Evolutionary conservation across 257 asterid species (phyloP).

Genomic region (Ballota nigra): DNA sequence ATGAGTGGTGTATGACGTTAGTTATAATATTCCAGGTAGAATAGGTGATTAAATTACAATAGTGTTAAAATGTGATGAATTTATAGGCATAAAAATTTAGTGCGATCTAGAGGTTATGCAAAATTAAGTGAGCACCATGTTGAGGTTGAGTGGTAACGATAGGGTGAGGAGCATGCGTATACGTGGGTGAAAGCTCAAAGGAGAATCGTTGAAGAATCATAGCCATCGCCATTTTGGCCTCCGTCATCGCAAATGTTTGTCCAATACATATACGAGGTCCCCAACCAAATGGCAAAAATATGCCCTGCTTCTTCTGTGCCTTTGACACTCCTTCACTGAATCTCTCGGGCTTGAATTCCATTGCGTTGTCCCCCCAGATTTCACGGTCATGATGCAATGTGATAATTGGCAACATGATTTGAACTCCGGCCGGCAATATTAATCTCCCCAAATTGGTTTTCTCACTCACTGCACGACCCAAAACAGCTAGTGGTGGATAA

Average conservation of each 20-base stretch:
- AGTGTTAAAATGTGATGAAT: too few species aligned
- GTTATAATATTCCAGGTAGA: too few species aligned
- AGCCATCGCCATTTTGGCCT: constrained; percentile 35
- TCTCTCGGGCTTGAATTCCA: constrained; percentile 42
- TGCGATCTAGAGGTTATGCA: constrained; percentile 1
- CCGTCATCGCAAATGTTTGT: constrained; percentile 34
- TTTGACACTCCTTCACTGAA: constrained; percentile 35
- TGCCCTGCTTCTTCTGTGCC: constrained; percentile 28
- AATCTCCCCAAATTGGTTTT: constrained; percentile 30
- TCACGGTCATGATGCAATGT: constrained; percentile 16
- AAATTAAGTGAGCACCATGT: constrained; percentile 36
- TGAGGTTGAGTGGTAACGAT: constrained; percentile 31
- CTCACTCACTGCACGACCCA: constrained; percentile 13
- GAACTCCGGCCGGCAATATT: constrained; percentile 32
- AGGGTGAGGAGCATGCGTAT: constrained; percentile 32
- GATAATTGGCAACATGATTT: constrained; percentile 12
- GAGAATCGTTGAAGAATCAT: constrained; percentile 38
- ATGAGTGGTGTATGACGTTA: too few species aligned
- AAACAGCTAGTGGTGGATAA: constrained; percentile 21
- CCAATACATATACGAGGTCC: constrained; percentile 44
- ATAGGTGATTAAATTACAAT: too few species aligned
- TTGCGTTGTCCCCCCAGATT: constrained; percentile 42
- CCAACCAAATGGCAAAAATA: constrained; percentile 47
- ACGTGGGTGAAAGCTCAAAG: constrained; percentile 36
- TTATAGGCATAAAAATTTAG: too few species aligned